Percentiles rank a stretch among this genome's conserved stretches.
Evolutionary conservation across 2,329 filamentous ascomycete species (phyloP).

Genomic region (Fusarium devonianum): DNA sequence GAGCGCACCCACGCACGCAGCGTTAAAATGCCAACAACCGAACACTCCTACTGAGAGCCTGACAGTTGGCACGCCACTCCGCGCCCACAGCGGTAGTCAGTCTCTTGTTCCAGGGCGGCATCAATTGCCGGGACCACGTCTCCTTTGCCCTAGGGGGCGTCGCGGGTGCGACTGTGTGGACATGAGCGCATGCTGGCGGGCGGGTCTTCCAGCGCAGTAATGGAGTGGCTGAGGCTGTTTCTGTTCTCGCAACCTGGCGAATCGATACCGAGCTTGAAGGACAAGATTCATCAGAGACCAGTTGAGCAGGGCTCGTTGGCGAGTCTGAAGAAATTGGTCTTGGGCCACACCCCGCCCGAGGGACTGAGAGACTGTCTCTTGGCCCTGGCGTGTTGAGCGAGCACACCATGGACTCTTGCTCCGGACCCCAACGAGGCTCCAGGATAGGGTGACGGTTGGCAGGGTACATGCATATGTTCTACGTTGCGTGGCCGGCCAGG

Average conservation of each 20-base stretch:
- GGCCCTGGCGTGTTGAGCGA: no score
- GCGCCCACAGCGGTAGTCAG: conserved; percentile 19
- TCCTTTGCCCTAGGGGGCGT: conserved; percentile 21
- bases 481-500: neutral
- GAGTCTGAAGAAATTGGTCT: conserved; percentile 14
- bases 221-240: conserved; percentile 19
- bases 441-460: conserved; percentile 2
- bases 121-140: conserved; percentile 13
- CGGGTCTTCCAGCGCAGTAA: conserved; percentile 8
- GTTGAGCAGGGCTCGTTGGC: conserved; percentile 10
- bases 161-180: conserved; percentile 8
- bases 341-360: no score
- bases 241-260: conserved; percentile 10
- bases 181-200: conserved; percentile 11
- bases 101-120: conserved; percentile 11
- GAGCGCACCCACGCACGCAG: conserved; percentile 20
- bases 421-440: conserved; percentile 1
- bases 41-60: conserved; percentile 15
- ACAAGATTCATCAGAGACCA: conserved; percentile 14
- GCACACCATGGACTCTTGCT: conserved; percentile 1
- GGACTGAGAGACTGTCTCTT: conserved; percentile 1
- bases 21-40: conserved; percentile 18
- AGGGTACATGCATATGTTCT: conserved; percentile 13
- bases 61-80: conserved; percentile 15
- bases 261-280: neutral